Base-by-base conservation (phyloP, 1,284 basidiomycete genomes). In the Cryptococcus neoformans region DNA sequence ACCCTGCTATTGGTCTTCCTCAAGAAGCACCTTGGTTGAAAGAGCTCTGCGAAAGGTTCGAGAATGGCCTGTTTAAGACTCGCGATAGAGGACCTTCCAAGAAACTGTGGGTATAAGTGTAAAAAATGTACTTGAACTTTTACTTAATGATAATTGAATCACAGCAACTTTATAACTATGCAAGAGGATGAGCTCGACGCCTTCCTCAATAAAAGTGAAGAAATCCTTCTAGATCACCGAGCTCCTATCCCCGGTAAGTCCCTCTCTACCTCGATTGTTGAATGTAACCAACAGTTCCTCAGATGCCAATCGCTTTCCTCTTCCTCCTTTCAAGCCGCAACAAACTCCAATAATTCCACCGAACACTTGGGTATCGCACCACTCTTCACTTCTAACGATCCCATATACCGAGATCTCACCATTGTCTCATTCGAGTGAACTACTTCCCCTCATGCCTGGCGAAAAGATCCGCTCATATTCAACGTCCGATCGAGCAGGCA, bases 1-100 rank as follows among this genome's bases (percentile, higher is more conserved):
- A 72, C 64, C 86, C 85, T 38, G 84, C 83, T 8, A 83, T 84
- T 56, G 83, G 83, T n/a, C 75, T 92, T 58, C 86, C 87, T 17
- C 72, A 74, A 36, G 68, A 81, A 10, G 70, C 80, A 9, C 83
- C 82, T 46, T 87, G 84, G 73, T 54, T 90, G 49, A 66, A 66
- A 7, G 72, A 77, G 53, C 68, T 90, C 57, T 74, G 80, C 45
- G 72, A 76, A 48, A 68, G 72, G 2, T 35, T 70, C 16, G 44
- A 72, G 73, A 62, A 59, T 62, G 73, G 64, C 60, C 69, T 59
- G 69, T 66, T 70, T 58, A 49, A 53, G 14, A 39, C n/a, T 12
- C 35, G 49, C 21, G 16, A 51, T 8, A 51, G 12, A 12, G 35
- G 36, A 62, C 36, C 47, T 73, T 28, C 62, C 63, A 34, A 62